Percentiles rank a stretch among this genome's conserved stretches.
These are phyloP conservation scores for Primulina tabacum DNA, from an alignment of 257 asterid genomes.

Conservation along the genomic window DNA sequence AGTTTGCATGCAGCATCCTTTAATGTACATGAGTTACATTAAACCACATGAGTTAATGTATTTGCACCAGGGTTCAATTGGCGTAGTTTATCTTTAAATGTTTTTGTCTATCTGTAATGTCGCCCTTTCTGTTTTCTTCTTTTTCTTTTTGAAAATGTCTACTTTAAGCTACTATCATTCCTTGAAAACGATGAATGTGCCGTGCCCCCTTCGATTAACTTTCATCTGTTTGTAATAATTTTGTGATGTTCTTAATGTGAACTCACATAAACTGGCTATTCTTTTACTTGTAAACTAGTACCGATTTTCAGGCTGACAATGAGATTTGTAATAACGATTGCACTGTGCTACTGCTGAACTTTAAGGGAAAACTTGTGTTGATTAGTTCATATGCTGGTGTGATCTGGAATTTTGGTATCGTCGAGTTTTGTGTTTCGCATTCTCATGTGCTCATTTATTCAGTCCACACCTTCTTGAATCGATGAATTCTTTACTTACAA, in stretches of 20 bases:
- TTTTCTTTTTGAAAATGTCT: not conserved
- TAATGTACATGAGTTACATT: conserved; percentile 21
- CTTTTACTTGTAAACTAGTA: not conserved
- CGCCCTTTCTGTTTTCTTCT: not conserved
- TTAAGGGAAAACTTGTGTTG: not conserved
- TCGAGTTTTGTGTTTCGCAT: not conserved
- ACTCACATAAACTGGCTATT: not conserved
- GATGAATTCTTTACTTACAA: not conserved
- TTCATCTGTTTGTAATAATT: not conserved
- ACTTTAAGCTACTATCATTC: not conserved
- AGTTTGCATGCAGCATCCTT: conserved; percentile 7
- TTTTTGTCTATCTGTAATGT: not conserved
- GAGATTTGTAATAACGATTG: not conserved
- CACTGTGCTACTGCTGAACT: not conserved
- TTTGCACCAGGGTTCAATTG: conserved; percentile 7
- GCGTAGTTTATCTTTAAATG: not conserved
- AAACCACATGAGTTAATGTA: conserved; percentile 13
- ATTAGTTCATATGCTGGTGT: not conserved
- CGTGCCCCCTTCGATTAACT: not conserved
- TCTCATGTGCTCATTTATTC: not conserved
- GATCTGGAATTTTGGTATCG: not conserved
- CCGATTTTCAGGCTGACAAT: not conserved
- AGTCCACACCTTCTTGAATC: not conserved
- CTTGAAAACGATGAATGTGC: not conserved
- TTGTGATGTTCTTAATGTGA: not conserved